phyloP scores from a whole-genome alignment of 2,329 filamentous ascomycete species.

The Fusarium praegraminearum region DNA sequence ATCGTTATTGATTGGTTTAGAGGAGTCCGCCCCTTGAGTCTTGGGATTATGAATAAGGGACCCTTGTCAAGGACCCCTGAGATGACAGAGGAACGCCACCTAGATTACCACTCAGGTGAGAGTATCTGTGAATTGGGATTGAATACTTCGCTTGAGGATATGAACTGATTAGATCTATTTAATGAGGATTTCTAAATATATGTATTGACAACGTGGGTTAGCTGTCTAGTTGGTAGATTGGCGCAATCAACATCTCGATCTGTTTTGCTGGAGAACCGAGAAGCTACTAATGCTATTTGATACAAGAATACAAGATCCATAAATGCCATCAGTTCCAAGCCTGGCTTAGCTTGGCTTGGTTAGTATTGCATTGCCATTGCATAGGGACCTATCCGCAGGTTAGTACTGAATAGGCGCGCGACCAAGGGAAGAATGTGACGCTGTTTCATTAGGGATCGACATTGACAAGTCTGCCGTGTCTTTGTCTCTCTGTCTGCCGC shows the following conservation, averaged over 20 bases:
- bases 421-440: conserved; percentile 17
- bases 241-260: neutral
- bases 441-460: conserved; percentile 38
- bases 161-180: neutral
- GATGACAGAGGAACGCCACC: conserved; percentile 10
- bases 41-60: neutral
- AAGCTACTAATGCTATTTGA: no score
- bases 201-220: neutral
- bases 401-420: conserved; percentile 13
- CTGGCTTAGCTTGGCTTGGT: neutral
- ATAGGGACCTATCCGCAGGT: neutral
- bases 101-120: conserved; percentile 6
- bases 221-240: neutral
- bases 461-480: conserved; percentile 7
- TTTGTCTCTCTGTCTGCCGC: neutral
- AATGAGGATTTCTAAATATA: conserved; percentile 3
- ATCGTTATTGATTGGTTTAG: conserved; percentile 26
- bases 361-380: neutral
- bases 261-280: neutral
- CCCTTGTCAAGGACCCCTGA: conserved; percentile 22
- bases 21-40: neutral
- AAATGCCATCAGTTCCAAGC: conserved; percentile 11
- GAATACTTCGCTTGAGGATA: neutral
- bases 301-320: neutral
- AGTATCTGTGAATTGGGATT: neutral